These are phyloP conservation scores for Moricandia arvensis DNA, from an alignment of 345 rosid genomes.

Conservation along the genomic window DNA sequence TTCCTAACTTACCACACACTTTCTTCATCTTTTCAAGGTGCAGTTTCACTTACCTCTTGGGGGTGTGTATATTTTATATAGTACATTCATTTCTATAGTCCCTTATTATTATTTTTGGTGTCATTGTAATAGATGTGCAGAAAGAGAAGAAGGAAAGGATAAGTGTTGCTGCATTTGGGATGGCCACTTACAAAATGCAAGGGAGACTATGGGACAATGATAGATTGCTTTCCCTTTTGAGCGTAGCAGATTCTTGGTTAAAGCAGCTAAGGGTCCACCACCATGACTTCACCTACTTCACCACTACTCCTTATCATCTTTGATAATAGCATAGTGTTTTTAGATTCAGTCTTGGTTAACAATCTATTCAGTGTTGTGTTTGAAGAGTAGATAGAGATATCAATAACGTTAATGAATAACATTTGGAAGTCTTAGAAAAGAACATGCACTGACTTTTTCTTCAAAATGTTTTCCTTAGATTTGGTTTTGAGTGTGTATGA, in stretches of 20 bases:
- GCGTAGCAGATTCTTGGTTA: slow-evolving; percentile 98
- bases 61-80: neutral
- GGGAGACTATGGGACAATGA: slow-evolving; percentile 75
- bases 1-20: slow-evolving; percentile 96
- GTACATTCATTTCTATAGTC: neutral
- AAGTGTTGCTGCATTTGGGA: slow-evolving; percentile 69
- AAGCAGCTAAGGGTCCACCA: slow-evolving; percentile 94
- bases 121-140: slow-evolving; percentile 52
- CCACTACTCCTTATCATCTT: slow-evolving; percentile 37
- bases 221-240: slow-evolving; percentile 49
- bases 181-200: slow-evolving; percentile 97
- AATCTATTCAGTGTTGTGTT: slow-evolving; percentile 12
- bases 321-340: slow-evolving; percentile 12
- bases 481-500: neutral
- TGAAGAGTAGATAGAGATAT: slow-evolving; percentile 22
- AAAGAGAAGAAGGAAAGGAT: slow-evolving; percentile 54
- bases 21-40: slow-evolving; percentile 95
- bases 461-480: neutral
- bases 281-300: slow-evolving; percentile 94
- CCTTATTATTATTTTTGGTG: neutral
- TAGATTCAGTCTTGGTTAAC: slow-evolving; percentile 8
- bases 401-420: neutral
- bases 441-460: neutral
- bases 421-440: neutral
- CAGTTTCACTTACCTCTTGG: neutral